These are phyloP conservation scores for Symmetrospora coprosmae DNA, from an alignment of 768 basidiomycete genomes.

Conservation along the genomic window DNA sequence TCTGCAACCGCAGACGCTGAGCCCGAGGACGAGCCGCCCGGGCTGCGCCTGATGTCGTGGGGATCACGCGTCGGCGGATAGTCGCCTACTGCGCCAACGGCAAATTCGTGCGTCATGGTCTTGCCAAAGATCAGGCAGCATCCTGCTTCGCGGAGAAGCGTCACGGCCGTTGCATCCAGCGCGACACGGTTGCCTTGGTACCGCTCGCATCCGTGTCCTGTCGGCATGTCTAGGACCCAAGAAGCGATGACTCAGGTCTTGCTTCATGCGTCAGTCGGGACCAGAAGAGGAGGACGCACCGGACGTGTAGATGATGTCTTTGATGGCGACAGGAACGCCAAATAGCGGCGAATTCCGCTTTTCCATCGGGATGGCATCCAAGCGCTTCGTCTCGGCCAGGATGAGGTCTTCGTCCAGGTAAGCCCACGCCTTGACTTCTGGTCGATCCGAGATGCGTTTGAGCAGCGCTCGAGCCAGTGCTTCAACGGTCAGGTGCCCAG, in stretches of 20 bases:
- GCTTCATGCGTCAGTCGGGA: background rate
- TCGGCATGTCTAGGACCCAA: conserved; percentile 37
- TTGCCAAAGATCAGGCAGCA: conserved; percentile 33
- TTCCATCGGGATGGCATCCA: conserved; percentile 27
- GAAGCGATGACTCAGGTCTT: too few species aligned
- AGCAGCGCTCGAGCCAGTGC: background rate
- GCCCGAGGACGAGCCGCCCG: conserved; percentile 36
- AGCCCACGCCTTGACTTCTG: background rate
- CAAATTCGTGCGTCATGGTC: conserved; percentile 35
- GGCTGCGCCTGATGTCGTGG: conserved; percentile 32
- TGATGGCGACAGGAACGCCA: conserved; percentile 33
- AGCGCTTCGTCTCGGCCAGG: background rate
- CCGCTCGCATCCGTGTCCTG: conserved; percentile 33
- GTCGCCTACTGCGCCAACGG: conserved; percentile 27
- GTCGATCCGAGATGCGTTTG: background rate
- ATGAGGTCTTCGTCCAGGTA: background rate
- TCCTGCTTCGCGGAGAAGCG: conserved; percentile 31
- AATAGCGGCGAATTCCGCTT: conserved; percentile 28
- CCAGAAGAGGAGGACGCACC: background rate
- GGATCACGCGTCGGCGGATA: conserved; percentile 23
- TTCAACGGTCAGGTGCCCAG: background rate
- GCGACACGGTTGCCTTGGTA: conserved; percentile 32
- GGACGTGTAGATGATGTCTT: conserved; percentile 29
- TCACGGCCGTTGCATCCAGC: conserved; percentile 31
- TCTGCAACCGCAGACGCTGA: conserved; percentile 35